Base-by-base conservation (phyloP, 805 yeast species). In the Zygosaccharomyces pseudorouxii region DNA sequence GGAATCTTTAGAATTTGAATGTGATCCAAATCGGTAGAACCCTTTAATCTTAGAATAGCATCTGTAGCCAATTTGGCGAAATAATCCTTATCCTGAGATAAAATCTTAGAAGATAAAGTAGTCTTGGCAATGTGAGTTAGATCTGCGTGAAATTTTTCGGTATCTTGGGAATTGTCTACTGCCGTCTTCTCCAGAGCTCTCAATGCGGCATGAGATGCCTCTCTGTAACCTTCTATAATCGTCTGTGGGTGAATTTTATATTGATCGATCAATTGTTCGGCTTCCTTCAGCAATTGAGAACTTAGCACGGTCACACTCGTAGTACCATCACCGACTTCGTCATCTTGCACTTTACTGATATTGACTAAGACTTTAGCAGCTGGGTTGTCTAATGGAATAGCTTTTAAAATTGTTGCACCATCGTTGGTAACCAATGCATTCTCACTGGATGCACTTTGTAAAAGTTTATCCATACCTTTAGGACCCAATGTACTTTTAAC, bases 261-360 rank as follows among this genome's bases (percentile, higher is more conserved):
- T 67, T 84, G 86, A 56, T 89, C 96, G 42, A 93, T 86, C 54
- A 93, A 79, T 65, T 83, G 82, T 70, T 93, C 97, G 29, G 98
- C 97, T 72, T 92, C 97, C 66, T 96, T 81, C 57, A 93, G 75
- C 50, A 93, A 76, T 70, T 93, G 98, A 8, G 97, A 90, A 38
- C 92, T 82, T 49, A 92, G 72, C 10, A 93, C 86, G 0, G 97
- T 89, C 28, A 95, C 99, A 22, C 96, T 86, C 0, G 99, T 92
- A 37, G 99, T 93, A 57, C 99, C 99, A 65, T 93, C 98, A 52
- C 98, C 98, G 56, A 92, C 96, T 69, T 92, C 97, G 52, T 95
- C 96, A 68, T 93, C 99, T 73, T 93, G 99, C 18, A 95, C 92
- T 67, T 93, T 84, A 43, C 97, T 85, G 48, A 93, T 86, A 65